Base-by-base conservation (phyloP, 2,329 filamentous ascomycete genomes). In the Arthrobotrys musiformis region DNA sequence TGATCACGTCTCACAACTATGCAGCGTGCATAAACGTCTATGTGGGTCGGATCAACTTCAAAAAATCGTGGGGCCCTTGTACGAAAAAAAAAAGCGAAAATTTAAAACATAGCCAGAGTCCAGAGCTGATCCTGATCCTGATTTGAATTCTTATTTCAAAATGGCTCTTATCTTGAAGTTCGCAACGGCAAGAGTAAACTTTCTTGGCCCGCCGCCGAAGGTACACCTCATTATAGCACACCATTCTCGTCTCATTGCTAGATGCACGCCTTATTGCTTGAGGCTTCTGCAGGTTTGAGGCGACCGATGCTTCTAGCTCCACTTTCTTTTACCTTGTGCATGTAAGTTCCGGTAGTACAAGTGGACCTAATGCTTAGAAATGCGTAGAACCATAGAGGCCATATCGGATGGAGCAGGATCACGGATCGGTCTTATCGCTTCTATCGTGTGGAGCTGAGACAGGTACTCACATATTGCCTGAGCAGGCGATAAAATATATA, bases 221-320 rank as follows among this genome's bases (percentile, higher is more conserved):
- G 28, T 8, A 35, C n/a, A 6, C 50, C 37, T 6, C 22, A 42
- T 64, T 42, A 42, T 61, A n/a, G 73, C 73, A 77, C 60, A 66
- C 73, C 73, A 77, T 67, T 64, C 66, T 77, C 40, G 56, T 67
- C 66, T 22, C 66, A 70, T 70, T 44, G 64, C 50, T n/a, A 42
- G 44, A 15, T 26, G 46, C 24, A 56, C 56, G 61, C 40, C 9
- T 22, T 24, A 30, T 70, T 40, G 48, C 48, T 58, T 17, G 9
- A 48, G 63, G 42, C 35, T 24, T 13, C 44, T 33, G 7, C 17
- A 24, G 11, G 17, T 69, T 56, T 26, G 28, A 67, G 62, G 42
- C 44, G 19, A 15, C n/a, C 17, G 26, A 54, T 46, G 33, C 40
- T 56, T 17, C n/a, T 48, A 33, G 28, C 58, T 72, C 68, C 68